Conservation (phyloP, 306 rosid species). For the Cucumis melo region DNA sequence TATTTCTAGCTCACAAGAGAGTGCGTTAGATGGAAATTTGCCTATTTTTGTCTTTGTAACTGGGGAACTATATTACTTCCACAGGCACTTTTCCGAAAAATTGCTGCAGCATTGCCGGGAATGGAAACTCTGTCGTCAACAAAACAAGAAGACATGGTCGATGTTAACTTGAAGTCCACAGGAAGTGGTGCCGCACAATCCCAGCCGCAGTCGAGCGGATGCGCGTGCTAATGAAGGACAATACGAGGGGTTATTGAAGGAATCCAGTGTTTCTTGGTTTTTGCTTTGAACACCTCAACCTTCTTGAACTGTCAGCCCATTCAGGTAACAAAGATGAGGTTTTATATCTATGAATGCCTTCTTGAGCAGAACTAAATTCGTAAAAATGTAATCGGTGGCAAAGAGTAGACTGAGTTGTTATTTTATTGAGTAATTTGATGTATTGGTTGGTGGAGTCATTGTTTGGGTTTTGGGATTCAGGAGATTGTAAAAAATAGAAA, state of each 20-base stretch:
- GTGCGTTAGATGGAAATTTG: no score
- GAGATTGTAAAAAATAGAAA: not conserved
- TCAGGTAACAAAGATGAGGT: slow-evolving; percentile 1
- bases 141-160: slow-evolving; percentile 90
- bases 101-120: slow-evolving; percentile 88
- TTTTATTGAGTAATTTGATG: slow-evolving; percentile 4
- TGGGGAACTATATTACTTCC: not conserved
- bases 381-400: slow-evolving; percentile 1
- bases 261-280: slow-evolving; percentile 1
- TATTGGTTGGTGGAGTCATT: slow-evolving; percentile 3
- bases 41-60: not conserved
- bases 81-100: slow-evolving; percentile 78
- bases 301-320: not conserved
- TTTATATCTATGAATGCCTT: not conserved
- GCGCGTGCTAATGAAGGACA: slow-evolving; percentile 36
- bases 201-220: slow-evolving; percentile 51
- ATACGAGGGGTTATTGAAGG: not conserved
- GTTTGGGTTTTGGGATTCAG: slow-evolving; percentile 8
- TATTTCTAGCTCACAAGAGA: no score
- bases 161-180: slow-evolving; percentile 69
- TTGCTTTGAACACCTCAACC: not conserved
- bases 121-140: slow-evolving; percentile 82
- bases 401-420: slow-evolving; percentile 7
- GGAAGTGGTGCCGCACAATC: slow-evolving; percentile 27
- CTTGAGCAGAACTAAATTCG: not conserved